Base-by-base conservation (phyloP, 441 rosid genomes). In the Pelargonium cotyledonis region DNA sequence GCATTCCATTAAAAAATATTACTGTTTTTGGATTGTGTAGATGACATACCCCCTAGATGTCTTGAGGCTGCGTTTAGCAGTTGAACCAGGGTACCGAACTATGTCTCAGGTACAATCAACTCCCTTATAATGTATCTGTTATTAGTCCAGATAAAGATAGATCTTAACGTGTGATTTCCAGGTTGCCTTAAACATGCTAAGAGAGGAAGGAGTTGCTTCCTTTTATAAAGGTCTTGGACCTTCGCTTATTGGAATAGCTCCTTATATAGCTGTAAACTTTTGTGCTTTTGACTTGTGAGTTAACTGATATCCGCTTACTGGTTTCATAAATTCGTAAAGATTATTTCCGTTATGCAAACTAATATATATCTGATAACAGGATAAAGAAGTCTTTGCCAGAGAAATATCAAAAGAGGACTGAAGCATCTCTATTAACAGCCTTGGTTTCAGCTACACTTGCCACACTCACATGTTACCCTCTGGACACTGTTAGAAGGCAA, bases 401-500 rank as follows among this genome's bases (percentile, higher is more conserved):
- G 78, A 84, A 86, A 68, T 89, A 84, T 78, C 85, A 70, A 69
- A 79, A 92, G 72, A 92, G 82, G 80, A 83, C 97, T 66, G 91
- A 86, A 65, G 71, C 96, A 71, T 92, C 97, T 71, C 81, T 95
- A 65, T 57, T 95, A 63, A 95, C 97, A 62, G 99, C 96, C 70
- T 88, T 89, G 69, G 83, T 84, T 29, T 94, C 99, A 23, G 96
- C 99, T 70, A 80, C 89, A 35, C 78, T 88, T 69, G 98, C 99
- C 76, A 92, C 98, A 4, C 79, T 92, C 43, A 89, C 96, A 2
- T 95, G 99, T 75, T 95, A 95, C 79, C 98, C 99, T 8, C 83
- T 92, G 71, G 99, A 95, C 82, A 92, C 99, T 14, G 81, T 95
- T 63, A 88, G 99, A 86, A 92, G 99, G 78, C 99, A 95, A 80